These are phyloP conservation scores for Sclerotinia spermophila DNA, from an alignment of 2,329 filamentous ascomycete genomes.

Conservation along the genomic window DNA sequence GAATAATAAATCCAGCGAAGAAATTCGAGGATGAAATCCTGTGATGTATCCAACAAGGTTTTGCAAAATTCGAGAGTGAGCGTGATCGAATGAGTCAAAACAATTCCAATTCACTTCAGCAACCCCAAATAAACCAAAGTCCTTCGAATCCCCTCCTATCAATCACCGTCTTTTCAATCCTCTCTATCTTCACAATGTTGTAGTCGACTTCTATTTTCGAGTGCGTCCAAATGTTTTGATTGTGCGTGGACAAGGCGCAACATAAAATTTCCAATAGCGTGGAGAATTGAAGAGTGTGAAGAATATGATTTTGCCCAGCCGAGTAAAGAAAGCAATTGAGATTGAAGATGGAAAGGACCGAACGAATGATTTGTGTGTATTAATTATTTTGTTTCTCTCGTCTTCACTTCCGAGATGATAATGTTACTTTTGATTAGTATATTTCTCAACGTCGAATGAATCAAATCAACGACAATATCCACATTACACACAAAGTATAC, in stretches of 20 bases:
- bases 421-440: neutral
- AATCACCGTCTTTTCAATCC: neutral
- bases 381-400: neutral
- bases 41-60: constrained; percentile 3
- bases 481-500: constrained; percentile 23
- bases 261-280: neutral
- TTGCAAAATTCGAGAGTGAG: neutral
- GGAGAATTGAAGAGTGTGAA: neutral
- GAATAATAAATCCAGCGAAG: neutral
- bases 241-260: neutral
- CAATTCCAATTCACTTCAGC: neutral
- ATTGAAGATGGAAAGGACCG: neutral
- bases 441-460: constrained; percentile 3
- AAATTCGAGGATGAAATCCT: neutral
- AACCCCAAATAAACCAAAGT: neutral
- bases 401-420: neutral
- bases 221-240: neutral
- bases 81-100: neutral
- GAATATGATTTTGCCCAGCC: neutral
- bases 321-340: neutral
- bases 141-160: neutral
- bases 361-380: neutral
- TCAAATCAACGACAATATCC: constrained; percentile 8
- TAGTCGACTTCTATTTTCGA: neutral
- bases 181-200: neutral